Evolutionary conservation across 257 asterid species (phyloP), one percentile per base, ranked within the genome.

Genomic region (Solanum sitiens): DNA sequence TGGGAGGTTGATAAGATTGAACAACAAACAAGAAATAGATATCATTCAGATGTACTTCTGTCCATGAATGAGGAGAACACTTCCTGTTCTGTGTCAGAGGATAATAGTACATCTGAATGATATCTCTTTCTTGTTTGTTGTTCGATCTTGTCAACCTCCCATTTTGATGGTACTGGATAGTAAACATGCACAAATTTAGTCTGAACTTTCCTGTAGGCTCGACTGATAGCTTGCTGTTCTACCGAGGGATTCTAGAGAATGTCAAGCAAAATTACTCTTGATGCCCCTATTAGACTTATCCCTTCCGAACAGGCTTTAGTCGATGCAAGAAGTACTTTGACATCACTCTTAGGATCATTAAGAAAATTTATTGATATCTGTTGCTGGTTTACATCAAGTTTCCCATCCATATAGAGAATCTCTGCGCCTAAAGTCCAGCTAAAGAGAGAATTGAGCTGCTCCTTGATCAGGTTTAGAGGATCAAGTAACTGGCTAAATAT

Each of bases 151-250:
- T n/a, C n/a, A n/a, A 89, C 82, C 93, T 96, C 98, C 91, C 87
- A 79, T 23, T 87, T 91, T 27, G 50, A 82, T 1, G 92, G 90
- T 77, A 95, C 89, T 89, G 94, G 61, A 77, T 91, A 95, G 85
- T 96, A 96, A 2, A 92, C 95, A 84, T 94, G 90, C 8, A 96
- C 98, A 27, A 89, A 18, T 84, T 90, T 94, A 76, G 91, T 93
- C 61, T 96, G 98, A 1, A 98, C 98, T 4, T 94, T 90, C 91
- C 98, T 91, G 83, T 95, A 94, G 4, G 98, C 98, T 16, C 98
- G 89, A 89, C 98, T 90, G 3, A 94, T 91, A 21, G 98, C 98
- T 88, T 95, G 98, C 67, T 93, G 88, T 72, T 94, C 92, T 1
- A 94, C 95, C 0, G 98, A 89, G 1, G 98, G 98, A 68, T 95